A percentile compares a stretch with the other conserved stretches of the same genome.
These are phyloP conservation scores for Curvularia spicifera DNA, from an alignment of 2,329 filamentous ascomycete species.

Conservation along the genomic window DNA sequence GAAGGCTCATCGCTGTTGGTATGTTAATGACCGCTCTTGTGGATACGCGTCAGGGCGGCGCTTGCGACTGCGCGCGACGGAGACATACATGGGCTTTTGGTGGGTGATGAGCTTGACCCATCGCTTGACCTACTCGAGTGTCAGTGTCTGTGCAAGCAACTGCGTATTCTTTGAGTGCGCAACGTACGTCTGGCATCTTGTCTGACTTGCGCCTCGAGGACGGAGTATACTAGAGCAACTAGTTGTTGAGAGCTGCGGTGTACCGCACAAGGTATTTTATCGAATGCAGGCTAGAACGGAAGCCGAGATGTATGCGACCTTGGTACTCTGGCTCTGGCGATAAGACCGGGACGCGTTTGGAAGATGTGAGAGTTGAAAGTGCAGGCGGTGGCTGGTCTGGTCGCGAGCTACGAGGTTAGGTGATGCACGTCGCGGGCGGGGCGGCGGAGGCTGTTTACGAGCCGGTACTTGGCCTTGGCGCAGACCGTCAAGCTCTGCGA, in stretches of 20 bases:
- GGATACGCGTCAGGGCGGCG: slow-evolving; percentile 20
- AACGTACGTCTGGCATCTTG: slow-evolving; percentile 56
- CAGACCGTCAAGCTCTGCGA: slow-evolving; percentile 17
- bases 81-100: slow-evolving; percentile 82
- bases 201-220: slow-evolving; percentile 14
- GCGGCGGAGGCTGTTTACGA: slow-evolving; percentile 16
- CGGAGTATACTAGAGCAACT: slow-evolving; percentile 2
- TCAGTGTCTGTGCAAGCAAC: slow-evolving; percentile 18
- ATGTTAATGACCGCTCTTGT: slow-evolving; percentile 22
- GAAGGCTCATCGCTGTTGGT: slow-evolving; percentile 73
- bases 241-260: slow-evolving; percentile 1
- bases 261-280: neutral
- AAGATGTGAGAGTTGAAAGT: slow-evolving; percentile 19
- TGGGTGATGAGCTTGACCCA: slow-evolving; percentile 92
- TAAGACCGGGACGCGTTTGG: slow-evolving; percentile 19
- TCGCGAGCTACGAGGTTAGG: slow-evolving; percentile 28
- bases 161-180: neutral
- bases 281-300: neutral
- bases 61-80: slow-evolving; percentile 23
- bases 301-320: slow-evolving; percentile 5
- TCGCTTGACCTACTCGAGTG: slow-evolving; percentile 70
- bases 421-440: slow-evolving; percentile 22
- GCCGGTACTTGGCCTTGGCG: slow-evolving; percentile 22
- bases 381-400: slow-evolving; percentile 29
- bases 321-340: slow-evolving; percentile 16